phyloP scores from a whole-genome alignment of 2,329 filamentous ascomycete genomes.

The Coleophoma eucalyptorum region DNA sequence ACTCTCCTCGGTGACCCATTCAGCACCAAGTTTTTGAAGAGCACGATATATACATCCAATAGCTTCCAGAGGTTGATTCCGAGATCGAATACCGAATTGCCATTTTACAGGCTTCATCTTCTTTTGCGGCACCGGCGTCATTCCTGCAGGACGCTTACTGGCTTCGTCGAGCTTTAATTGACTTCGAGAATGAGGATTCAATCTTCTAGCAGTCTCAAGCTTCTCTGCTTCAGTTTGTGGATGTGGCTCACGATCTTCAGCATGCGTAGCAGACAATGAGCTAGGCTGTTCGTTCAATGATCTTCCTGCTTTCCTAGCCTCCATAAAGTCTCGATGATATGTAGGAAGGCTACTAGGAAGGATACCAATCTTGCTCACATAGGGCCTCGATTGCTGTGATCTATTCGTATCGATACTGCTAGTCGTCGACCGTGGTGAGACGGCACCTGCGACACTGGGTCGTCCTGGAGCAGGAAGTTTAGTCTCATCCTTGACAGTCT shows the following conservation, averaged over 20 bases:
- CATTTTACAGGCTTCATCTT: slow-evolving; percentile 82
- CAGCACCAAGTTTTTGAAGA: slow-evolving; percentile 79
- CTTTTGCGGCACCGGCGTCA: slow-evolving; percentile 64
- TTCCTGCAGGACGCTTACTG: slow-evolving; percentile 53
- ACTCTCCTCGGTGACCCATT: slow-evolving; percentile 73
- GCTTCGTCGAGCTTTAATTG: slow-evolving; percentile 65
- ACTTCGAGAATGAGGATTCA: slow-evolving; percentile 81
- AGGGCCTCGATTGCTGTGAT: slow-evolving; percentile 20
- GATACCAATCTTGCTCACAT: slow-evolving; percentile 81
- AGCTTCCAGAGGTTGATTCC: slow-evolving; percentile 91
- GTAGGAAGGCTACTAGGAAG: slow-evolving; percentile 86
- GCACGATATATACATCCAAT: slow-evolving; percentile 95
- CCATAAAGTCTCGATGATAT: slow-evolving; percentile 89
- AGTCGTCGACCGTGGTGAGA: slow-evolving; percentile 25
- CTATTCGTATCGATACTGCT: slow-evolving; percentile 25
- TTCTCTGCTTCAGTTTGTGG: slow-evolving; percentile 67
- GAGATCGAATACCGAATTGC: slow-evolving; percentile 96
- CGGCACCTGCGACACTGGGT: slow-evolving; percentile 20
- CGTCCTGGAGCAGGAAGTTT: slow-evolving; percentile 8
- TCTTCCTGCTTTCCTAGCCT: slow-evolving; percentile 56
- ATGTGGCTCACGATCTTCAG: slow-evolving; percentile 30
- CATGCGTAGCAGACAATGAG: slow-evolving; percentile 31
- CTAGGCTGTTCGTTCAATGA: slow-evolving; percentile 31
- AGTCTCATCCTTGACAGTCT: neutral
- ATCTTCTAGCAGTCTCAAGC: slow-evolving; percentile 72